Percentiles rank a stretch among this genome's conserved stretches.
These are phyloP conservation scores for Allium cepa DNA, from an alignment of 106 monocot genomes.

Conservation along the genomic window DNA sequence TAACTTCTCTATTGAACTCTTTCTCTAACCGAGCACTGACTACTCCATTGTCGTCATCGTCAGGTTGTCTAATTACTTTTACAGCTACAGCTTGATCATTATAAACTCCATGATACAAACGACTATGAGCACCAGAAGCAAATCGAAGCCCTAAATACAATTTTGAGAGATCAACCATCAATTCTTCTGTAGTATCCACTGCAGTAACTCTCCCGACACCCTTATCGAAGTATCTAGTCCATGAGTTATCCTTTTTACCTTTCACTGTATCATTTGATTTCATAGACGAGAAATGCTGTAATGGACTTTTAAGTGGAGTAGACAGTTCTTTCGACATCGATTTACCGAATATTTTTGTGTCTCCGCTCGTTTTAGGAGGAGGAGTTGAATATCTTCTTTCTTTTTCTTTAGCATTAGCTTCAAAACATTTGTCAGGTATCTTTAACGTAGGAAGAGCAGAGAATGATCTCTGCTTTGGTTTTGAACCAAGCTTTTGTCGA, in stretches of 20 bases:
- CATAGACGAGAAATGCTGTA: constrained; percentile 14
- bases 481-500: constrained; percentile 1
- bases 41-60: constrained; percentile 66
- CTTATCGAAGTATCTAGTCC: constrained; percentile 58
- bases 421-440: constrained; percentile 37
- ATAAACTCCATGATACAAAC: constrained; percentile 63
- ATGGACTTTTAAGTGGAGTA: constrained; percentile 14
- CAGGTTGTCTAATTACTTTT: constrained; percentile 62
- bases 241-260: constrained; percentile 30
- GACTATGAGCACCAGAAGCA: constrained; percentile 65
- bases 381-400: constrained; percentile 51
- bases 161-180: constrained; percentile 60
- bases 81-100: constrained; percentile 65
- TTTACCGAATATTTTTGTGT: constrained; percentile 22
- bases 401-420: constrained; percentile 29
- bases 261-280: constrained; percentile 27
- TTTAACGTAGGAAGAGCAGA: constrained; percentile 38
- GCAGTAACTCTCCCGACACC: constrained; percentile 49
- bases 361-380: constrained; percentile 31
- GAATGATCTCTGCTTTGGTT: constrained; percentile 28
- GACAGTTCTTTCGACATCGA: constrained; percentile 21
- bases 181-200: constrained; percentile 35
- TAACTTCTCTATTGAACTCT: constrained; percentile 58
- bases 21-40: constrained; percentile 54
- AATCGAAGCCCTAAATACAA: constrained; percentile 58